phyloP scores from a whole-genome alignment of 1,284 basidiomycete species.

The Papiliotrema terrestris region DNA sequence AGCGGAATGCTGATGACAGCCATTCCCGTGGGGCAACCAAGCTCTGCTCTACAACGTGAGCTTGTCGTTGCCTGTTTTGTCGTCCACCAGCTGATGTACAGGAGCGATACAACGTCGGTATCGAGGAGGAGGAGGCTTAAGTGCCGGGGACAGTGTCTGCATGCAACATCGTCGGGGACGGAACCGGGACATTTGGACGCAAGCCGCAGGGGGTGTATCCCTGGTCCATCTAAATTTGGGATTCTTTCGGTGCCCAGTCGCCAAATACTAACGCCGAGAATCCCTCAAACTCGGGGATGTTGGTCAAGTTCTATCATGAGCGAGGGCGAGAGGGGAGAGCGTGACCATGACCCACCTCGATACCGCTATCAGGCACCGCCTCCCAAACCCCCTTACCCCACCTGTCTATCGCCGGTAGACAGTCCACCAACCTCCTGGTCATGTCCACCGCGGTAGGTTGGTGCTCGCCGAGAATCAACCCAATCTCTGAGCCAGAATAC shows the following conservation, averaged over 20 bases:
- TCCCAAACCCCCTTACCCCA: constrained; percentile 48
- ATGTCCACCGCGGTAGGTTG: not conserved
- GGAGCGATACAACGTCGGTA: constrained; percentile 40
- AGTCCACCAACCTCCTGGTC: constrained; percentile 35
- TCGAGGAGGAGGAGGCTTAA: constrained; percentile 13
- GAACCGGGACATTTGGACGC: not conserved
- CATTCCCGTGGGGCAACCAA: constrained; percentile 47
- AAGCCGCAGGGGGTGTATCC: not conserved
- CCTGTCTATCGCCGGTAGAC: constrained; percentile 38
- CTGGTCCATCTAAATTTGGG: not conserved
- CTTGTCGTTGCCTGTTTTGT: not conserved
- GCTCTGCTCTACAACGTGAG: constrained; percentile 47
- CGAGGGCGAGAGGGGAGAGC: not conserved
- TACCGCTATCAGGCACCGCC: constrained; percentile 42
- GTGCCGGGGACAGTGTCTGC: not conserved
- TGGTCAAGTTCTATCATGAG: constrained; percentile 22
- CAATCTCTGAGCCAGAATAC: constrained; percentile 15
- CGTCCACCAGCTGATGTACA: not conserved
- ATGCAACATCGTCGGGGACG: not conserved
- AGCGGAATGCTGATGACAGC: constrained; percentile 10
- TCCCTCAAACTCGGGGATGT: constrained; percentile 39
- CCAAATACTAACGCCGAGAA: constrained; percentile 48
- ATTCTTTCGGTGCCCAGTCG: constrained; percentile 39
- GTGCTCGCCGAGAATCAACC: not conserved
- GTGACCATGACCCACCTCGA: constrained; percentile 35